Evolutionary conservation across 2,329 filamentous ascomycete species (phyloP).

Genomic region (Fusarium redolens): DNA sequence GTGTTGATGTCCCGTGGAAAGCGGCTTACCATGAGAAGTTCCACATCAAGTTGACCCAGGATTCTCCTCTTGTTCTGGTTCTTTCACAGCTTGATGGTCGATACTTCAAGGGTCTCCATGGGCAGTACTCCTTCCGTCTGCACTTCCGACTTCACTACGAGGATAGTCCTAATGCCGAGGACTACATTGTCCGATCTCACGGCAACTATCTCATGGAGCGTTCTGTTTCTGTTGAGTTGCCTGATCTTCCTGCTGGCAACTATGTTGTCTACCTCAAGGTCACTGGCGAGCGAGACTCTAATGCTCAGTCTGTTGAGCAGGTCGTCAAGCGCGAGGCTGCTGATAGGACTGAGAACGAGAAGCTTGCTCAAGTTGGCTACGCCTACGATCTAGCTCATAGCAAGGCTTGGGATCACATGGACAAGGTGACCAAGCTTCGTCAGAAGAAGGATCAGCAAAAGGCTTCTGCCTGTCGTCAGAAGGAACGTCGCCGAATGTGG

Average conservation of each 20-base stretch:
- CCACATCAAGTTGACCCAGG: constrained; percentile 65
- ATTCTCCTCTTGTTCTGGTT: constrained; percentile 68
- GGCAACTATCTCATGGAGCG: constrained; percentile 69
- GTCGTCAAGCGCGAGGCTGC: constrained; percentile 65
- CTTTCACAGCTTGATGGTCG: constrained; percentile 71
- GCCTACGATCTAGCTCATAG: constrained; percentile 71
- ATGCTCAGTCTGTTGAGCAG: constrained; percentile 62
- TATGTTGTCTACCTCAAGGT: constrained; percentile 69
- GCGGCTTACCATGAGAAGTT: constrained; percentile 72
- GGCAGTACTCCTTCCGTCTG: constrained; percentile 65
- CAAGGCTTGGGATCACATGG: constrained; percentile 64
- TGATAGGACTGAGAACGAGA: constrained; percentile 63
- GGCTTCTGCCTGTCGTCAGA: constrained; percentile 58
- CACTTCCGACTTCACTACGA: constrained; percentile 63
- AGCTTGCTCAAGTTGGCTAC: constrained; percentile 67
- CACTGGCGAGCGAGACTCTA: constrained; percentile 59
- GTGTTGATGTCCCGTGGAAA: constrained; percentile 71
- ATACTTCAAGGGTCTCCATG: constrained; percentile 71
- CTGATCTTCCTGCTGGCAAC: constrained; percentile 64
- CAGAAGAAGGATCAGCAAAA: constrained; percentile 63
- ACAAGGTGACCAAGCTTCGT: constrained; percentile 61
- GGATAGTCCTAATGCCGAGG: constrained; percentile 62
- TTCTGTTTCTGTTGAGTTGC: constrained; percentile 68
- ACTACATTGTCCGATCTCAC: constrained; percentile 70
- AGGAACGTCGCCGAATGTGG: constrained; percentile 61